Base-by-base conservation (phyloP, 257 asterid genomes). In the Striga asiatica region DNA sequence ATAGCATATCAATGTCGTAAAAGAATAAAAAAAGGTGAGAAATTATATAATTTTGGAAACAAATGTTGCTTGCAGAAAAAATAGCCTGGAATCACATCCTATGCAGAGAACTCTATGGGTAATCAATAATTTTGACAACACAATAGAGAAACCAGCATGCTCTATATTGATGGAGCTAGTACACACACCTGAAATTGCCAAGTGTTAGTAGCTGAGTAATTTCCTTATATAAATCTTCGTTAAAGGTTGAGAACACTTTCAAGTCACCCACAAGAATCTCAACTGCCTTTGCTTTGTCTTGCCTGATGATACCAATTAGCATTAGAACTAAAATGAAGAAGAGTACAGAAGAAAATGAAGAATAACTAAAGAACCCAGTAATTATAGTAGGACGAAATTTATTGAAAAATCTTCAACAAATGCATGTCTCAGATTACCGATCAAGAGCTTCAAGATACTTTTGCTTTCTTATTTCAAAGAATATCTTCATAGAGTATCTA, bases 381-480 rank as follows among this genome's bases (percentile, higher is more conserved):
- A 24, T 25, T 29, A 28, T 14, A 6, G 38, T 18, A 17, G 7
- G 27, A 18, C 8, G 28, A 27, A 54, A 23, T 3, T 23, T 29
- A 51, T 8, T 59, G 32, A 42, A 27, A 31, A 19, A n/a, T 43
- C 57, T n/a, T 19, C 18, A 18, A 52, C 0, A 37, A 58, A 48
- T 10, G 8, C 20, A 52, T 56, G 38, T 4, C 28, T 41, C 21
- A 31, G 14, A 63, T 62, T 78, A 89, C 98, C 84, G 50, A 70
- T 89, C 98, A 66, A 89, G 98, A 59, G 96, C 95, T 77, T 89
- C 98, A 42, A 89, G 98, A 77, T 89, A 89, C 70, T 86, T 89
- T 80, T 89, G 98, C 79, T 89, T 89, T 66, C 98, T 78, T 55
- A 86, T 86, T 69, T 89, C 98, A 35, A 89, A 89, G 68, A 89